Base-by-base conservation (phyloP, 805 yeast species). In the Lipomyces sp. region DNA sequence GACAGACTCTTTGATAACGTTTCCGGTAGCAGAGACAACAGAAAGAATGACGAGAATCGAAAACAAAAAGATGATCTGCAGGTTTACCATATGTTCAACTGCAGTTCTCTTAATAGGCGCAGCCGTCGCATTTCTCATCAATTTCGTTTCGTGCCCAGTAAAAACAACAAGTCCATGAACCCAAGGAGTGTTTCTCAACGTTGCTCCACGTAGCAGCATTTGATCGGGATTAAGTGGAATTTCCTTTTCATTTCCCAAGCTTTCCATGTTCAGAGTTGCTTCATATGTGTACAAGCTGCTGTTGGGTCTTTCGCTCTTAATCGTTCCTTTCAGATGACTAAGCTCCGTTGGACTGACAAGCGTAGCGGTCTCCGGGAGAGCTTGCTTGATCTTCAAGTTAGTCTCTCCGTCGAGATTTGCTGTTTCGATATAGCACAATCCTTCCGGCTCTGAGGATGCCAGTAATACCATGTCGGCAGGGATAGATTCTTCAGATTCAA, bases 331-430 rank as follows among this genome's bases (percentile, higher is more conserved):
- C 38, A 84, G 62, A 18, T 70, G 63, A 21, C 75, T 70, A 39
- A 84, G 65, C 23, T 81, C 83, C 26, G 73, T 69, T 0, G 93
- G 86, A 43, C 84, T 80, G 23, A 84, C 84, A 49, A 85, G 66
- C 54, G 75, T 74, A 3, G 87, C 76, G 0, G 98, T 93, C 62
- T 89, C 96, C 1, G 78, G 72, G 45, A 76, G 75, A 1, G 96
- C 81, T 67, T 93, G 98, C 64, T 95, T 95, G 65, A 93, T 93
- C 65, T 93, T 93, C 62, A 93, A 75, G 67, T 93, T 93, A 0
- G 99, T 95, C 68, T 93, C 99, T 50, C 99, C 99, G 68, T 93
- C 99, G 60, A 93, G 73, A 63, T 93, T 93, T 0, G 98, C 96
- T 1, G 99, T 93, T 69, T 93, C 99, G 49, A 95, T 87, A 63